Base-by-base conservation (phyloP, 148 eudicot species). In the Rhododendron molle region DNA sequence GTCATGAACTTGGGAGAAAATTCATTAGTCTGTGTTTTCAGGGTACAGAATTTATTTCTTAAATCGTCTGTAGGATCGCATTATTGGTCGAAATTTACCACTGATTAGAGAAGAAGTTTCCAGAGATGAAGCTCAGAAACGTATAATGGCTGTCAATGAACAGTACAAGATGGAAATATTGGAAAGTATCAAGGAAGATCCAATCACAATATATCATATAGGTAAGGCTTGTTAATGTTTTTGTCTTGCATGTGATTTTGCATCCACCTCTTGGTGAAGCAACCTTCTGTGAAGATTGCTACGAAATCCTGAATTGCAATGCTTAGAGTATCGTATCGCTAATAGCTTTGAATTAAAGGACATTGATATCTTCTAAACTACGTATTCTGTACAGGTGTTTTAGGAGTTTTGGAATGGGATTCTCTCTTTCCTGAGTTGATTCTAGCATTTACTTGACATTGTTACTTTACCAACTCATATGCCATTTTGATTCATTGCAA, bases 31-130 rank as follows among this genome's bases (percentile, higher is more conserved):
- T 81, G 85, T 93, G 89, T 46, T 93, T 93, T 90, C 92, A 90
- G 88, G 93, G 92, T 90, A 87, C 92, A 89, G 91, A 89, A 90
- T 90, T 94, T 87, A 88, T 92, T 91, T 92, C 90, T 95, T 92
- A 90, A 88, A 90, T 95, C 93, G 86, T 94, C 90, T 94, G 94
- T 97, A 97, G 99, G 99, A 97, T 90, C 98, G 96, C 86, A 97
- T 97, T 78, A 97, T 97, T 89, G 90, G 96, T 88, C 92, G 92
- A 89, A 94, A 97, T 88, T 90, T 97, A 60, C 98, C 98, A 21
- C 90, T 97, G 78, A 85, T 93, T 81, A 93, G 98, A 92, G 99
- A 97, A 90, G 98, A 95, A 91, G 98, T 97, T 87, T 91, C 98
- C 81, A 89, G 99, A 89, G 98, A 93, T 18, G 99, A 97, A 93